A percentile compares a stretch with the other conserved stretches of the same genome.
These are phyloP conservation scores for Solanum piurae DNA, from an alignment of 257 asterid genomes.

Conservation along the genomic window DNA sequence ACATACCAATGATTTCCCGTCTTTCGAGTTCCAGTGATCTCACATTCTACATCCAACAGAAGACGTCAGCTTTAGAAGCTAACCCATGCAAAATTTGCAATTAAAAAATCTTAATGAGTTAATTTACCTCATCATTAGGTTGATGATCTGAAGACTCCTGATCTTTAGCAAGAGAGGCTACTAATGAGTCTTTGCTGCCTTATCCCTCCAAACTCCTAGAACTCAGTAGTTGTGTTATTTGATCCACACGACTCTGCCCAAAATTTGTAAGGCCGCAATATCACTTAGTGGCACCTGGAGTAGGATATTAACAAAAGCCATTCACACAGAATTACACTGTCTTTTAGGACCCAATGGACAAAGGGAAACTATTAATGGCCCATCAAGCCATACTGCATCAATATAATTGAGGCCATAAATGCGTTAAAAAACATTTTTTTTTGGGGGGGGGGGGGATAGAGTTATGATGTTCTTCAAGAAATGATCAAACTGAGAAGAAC, in stretches of 20 bases:
- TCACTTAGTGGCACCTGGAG: slow-evolving; percentile 54
- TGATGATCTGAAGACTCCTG: slow-evolving; percentile 29
- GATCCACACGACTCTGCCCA: slow-evolving; percentile 87
- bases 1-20: slow-evolving; percentile 76
- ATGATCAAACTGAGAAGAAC: neutral
- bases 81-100: neutral
- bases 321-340: slow-evolving; percentile 40
- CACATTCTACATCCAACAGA: slow-evolving; percentile 29
- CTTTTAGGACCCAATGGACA: slow-evolving; percentile 30
- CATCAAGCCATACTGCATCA: slow-evolving; percentile 20
- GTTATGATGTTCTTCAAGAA: no score
- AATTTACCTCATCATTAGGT: slow-evolving; percentile 46
- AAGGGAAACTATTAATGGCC: slow-evolving; percentile 13
- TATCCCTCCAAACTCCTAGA: slow-evolving; percentile 39
- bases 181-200: slow-evolving; percentile 23
- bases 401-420: slow-evolving; percentile 9
- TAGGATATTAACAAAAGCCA: slow-evolving; percentile 43
- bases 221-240: slow-evolving; percentile 65
- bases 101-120: slow-evolving; percentile 1
- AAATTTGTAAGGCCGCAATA: slow-evolving; percentile 60
- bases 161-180: slow-evolving; percentile 21
- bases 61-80: slow-evolving; percentile 6
- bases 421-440: neutral
- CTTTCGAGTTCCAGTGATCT: slow-evolving; percentile 62
- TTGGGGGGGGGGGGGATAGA: no score